Conservation (phyloP, 805 yeast species). For the Sugiyamaella americana region DNA sequence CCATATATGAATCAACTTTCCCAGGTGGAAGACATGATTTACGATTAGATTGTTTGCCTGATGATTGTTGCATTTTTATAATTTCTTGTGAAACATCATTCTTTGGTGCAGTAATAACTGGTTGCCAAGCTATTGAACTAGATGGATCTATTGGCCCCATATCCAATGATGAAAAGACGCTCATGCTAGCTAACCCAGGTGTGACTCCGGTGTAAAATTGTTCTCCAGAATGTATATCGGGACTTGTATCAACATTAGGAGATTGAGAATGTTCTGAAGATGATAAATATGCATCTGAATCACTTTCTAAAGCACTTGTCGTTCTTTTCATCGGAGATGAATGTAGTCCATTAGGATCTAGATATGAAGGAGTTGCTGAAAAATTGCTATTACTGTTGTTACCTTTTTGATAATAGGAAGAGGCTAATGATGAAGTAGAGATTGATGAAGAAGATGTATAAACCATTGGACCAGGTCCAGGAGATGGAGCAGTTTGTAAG, state of each 20-base stretch:
- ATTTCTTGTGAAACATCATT: constrained; percentile 30
- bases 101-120: constrained; percentile 31
- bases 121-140: constrained; percentile 37
- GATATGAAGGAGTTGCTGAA: constrained; percentile 5
- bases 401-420: constrained; percentile 4
- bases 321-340: constrained; percentile 15
- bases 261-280: constrained; percentile 21
- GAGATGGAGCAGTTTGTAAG: constrained; percentile 8
- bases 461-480: constrained; percentile 6
- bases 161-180: constrained; percentile 19
- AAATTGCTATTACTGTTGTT: constrained; percentile 1
- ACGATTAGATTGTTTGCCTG: constrained; percentile 34
- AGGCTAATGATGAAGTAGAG: constrained; percentile 1
- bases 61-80: constrained; percentile 26
- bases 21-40: constrained; percentile 79
- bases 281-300: constrained; percentile 18
- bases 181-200: constrained; percentile 17
- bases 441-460: constrained; percentile 7
- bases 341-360: constrained; percentile 11
- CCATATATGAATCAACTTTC: constrained; percentile 73
- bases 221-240: constrained; percentile 14
- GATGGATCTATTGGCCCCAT: constrained; percentile 15
- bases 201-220: constrained; percentile 17
- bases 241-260: constrained; percentile 19
- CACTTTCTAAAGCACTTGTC: constrained; percentile 13